These are phyloP conservation scores for Populus pruinosa DNA, from an alignment of 345 rosid species.

Conservation along the genomic window DNA sequence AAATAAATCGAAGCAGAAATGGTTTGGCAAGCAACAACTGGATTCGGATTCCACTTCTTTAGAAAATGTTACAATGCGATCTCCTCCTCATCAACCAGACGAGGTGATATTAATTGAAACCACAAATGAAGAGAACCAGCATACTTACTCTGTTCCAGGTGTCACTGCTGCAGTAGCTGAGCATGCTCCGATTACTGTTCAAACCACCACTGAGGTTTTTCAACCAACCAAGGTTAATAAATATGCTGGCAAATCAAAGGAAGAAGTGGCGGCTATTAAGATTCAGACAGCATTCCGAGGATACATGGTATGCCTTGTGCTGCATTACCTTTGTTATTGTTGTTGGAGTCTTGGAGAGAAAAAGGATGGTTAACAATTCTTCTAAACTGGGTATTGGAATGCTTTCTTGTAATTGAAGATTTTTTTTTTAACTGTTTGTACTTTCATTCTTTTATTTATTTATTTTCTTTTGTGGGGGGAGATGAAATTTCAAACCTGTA, in stretches of 20 bases:
- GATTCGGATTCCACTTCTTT: conserved; percentile 31
- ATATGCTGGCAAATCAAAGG: conserved; percentile 59
- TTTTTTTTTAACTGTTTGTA: not conserved
- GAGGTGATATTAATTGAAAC: conserved; percentile 48
- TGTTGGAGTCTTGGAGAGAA: not conserved
- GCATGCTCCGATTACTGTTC: conserved; percentile 25
- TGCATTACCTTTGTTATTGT: not conserved
- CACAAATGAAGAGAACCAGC: conserved; percentile 37
- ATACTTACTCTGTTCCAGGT: conserved; percentile 28
- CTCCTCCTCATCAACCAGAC: conserved; percentile 33
- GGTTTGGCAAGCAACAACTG: conserved; percentile 50
- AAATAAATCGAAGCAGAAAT: conserved; percentile 50
- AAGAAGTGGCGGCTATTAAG: conserved; percentile 80
- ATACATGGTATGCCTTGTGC: conserved; percentile 50
- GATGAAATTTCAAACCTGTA: not conserved
- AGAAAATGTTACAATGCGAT: conserved; percentile 22
- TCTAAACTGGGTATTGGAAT: not conserved
- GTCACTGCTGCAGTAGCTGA: conserved; percentile 50
- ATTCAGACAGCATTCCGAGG: conserved; percentile 90
- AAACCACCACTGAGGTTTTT: conserved; percentile 44
- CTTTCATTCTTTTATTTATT: not conserved
- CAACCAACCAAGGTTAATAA: conserved; percentile 22
- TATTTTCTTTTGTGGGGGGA: not conserved
- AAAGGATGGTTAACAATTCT: not conserved
- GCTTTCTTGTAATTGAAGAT: not conserved